Percentiles rank a stretch among this genome's conserved stretches.
Conservation (phyloP, 257 asterid species). For the Solanum piurae region DNA sequence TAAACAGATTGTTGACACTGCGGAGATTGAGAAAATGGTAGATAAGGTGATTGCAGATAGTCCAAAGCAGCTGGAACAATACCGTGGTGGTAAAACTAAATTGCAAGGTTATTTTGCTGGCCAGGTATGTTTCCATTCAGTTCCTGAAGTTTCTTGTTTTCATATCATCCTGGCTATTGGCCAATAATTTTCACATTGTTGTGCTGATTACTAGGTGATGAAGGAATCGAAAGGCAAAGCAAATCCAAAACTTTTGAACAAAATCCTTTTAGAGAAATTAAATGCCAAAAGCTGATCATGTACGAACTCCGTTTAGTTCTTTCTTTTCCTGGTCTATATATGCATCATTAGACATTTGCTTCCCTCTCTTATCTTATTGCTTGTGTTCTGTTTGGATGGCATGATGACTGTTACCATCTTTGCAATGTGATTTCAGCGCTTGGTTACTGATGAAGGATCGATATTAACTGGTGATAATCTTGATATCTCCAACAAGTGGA, state of each 20-base stretch:
- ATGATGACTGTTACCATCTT: not conserved
- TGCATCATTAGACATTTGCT: not conserved
- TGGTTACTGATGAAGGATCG: not conserved
- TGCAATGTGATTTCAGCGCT: not conserved
- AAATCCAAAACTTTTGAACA: slow-evolving; percentile 79
- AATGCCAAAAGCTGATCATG: slow-evolving; percentile 25
- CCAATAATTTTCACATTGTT: not conserved
- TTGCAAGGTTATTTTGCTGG: slow-evolving; percentile 95
- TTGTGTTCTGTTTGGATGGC: not conserved
- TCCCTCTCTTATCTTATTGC: not conserved
- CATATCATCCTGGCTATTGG: not conserved
- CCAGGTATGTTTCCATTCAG: slow-evolving; percentile 43
- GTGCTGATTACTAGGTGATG: slow-evolving; percentile 45
- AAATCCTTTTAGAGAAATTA: slow-evolving; percentile 64
- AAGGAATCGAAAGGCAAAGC: slow-evolving; percentile 93
- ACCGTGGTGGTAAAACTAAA: slow-evolving; percentile 84
- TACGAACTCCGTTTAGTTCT: not conserved
- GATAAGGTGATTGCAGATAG: slow-evolving; percentile 68
- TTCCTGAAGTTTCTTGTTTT: not conserved
- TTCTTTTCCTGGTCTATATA: not conserved
- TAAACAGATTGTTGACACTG: slow-evolving; percentile 68
- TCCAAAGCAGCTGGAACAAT: slow-evolving; percentile 84
- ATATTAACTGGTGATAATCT: not conserved
- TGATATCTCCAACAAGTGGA: not conserved
- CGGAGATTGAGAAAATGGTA: slow-evolving; percentile 84